Evolutionary conservation across 441 rosid species (phyloP).

Genomic region (Mallotus japonicus): DNA sequence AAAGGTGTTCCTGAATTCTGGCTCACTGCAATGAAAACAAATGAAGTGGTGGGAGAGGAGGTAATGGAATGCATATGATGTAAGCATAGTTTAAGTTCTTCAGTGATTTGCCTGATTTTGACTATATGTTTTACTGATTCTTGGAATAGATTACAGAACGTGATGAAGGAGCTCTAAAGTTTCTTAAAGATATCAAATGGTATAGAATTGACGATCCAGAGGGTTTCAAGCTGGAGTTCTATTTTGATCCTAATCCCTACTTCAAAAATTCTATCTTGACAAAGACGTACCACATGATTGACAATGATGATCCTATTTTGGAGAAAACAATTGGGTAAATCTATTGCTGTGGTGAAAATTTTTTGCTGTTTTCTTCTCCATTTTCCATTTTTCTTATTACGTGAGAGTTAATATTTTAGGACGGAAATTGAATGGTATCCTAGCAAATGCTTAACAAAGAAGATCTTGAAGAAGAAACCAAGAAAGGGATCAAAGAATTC

Average conservation of each 20-base stretch:
- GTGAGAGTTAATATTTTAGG: conserved; percentile 34
- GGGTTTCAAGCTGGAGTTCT: conserved; percentile 81
- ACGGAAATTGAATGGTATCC: conserved; percentile 78
- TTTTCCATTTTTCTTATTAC: conserved; percentile 4
- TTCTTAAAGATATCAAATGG: conserved; percentile 69
- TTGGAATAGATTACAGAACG: conserved; percentile 59
- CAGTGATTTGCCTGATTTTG: neutral
- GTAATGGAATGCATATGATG: conserved; percentile 27
- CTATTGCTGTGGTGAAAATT: neutral
- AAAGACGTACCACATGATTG: conserved; percentile 75
- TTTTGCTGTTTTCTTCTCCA: neutral
- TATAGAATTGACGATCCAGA: conserved; percentile 58
- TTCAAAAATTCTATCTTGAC: conserved; percentile 68
- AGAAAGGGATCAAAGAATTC: conserved; percentile 73
- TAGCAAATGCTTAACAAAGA: conserved; percentile 76
- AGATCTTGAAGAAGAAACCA: conserved; percentile 67
- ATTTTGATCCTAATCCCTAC: conserved; percentile 62
- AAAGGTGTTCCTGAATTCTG: conserved; percentile 87
- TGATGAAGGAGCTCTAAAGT: conserved; percentile 77
- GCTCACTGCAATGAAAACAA: conserved; percentile 69
- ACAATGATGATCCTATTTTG: conserved; percentile 74
- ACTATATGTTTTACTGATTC: conserved; percentile 2
- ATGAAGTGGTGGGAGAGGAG: conserved; percentile 71
- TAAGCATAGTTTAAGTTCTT: neutral
- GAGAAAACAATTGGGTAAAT: conserved; percentile 75